These are phyloP conservation scores for Chimonanthus salicifolius DNA, from an alignment of 164 flowering plant species.

Conservation along the genomic window DNA sequence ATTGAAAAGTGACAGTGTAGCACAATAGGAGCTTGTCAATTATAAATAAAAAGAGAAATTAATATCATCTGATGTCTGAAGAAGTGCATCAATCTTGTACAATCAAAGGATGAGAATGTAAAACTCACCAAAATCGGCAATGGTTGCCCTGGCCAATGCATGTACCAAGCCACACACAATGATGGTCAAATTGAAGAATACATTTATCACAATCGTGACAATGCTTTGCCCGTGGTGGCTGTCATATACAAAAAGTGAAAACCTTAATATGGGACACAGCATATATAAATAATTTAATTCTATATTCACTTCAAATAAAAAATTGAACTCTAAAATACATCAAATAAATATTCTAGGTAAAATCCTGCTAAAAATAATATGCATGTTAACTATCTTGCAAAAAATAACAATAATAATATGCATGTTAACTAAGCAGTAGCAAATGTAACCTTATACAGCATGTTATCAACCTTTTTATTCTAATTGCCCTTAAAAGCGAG, in stretches of 20 bases:
- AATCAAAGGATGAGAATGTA: conserved; percentile 1
- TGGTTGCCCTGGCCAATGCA: conserved; percentile 95
- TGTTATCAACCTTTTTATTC: neutral
- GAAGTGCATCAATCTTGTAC: neutral
- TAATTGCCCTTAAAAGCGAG: neutral
- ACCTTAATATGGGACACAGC: neutral
- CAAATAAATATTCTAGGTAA: neutral
- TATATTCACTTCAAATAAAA: too few relatives aligned
- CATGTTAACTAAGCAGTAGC: neutral
- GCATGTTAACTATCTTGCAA: too few relatives aligned
- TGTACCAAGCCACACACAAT: conserved; percentile 99
- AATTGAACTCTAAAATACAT: too few relatives aligned
- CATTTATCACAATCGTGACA: conserved; percentile 98
- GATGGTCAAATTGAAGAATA: conserved; percentile 98
- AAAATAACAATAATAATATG: neutral
- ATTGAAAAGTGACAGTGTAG: too few relatives aligned
- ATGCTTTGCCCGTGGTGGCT: conserved; percentile 99
- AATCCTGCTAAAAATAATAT: neutral
- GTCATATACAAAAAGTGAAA: conserved; percentile 18
- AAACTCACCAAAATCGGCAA: conserved; percentile 87
- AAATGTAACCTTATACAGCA: neutral
- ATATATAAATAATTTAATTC: too few relatives aligned
- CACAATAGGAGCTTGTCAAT: too few relatives aligned
- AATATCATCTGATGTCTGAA: neutral
- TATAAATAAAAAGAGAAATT: too few relatives aligned